Base-by-base conservation (phyloP, 305 asterid species). In the Salvia sclarea region DNA sequence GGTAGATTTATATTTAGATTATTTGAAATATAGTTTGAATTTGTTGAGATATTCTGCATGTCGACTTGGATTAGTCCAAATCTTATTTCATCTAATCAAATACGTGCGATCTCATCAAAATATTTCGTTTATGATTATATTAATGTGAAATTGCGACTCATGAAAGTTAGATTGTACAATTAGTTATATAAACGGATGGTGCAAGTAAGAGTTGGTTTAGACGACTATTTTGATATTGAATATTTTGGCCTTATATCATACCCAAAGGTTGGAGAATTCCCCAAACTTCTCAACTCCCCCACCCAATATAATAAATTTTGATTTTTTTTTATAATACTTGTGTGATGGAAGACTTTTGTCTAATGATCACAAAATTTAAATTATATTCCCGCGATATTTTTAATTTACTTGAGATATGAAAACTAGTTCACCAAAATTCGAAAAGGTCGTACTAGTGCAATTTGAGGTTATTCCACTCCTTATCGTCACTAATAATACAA, bases 261-360 rank as follows among this genome's bases (percentile, higher is more conserved):
- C 57, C 68, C 79, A 75, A 75, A 64, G 63, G 75, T n/a, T 57
- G 64, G 35, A 49, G 24, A 11, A 20, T 1, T 13, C 41, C 30
- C 31, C 38, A 28, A 28, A 72, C 40, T 40, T 56, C 68, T 12
- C 11, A 28, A 40, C 8, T 57, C 20, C 25, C 7, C 30, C 57
- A 54, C 61, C 71, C 7, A 31, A 44, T 59, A 2, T 5, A 65
- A 31, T 64, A 67, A 14, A 38, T 37, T 10, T 28, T 28, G 8
- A 18, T 3, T 4, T 8, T 5, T n/a, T n/a, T n/a, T n/a, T n/a
- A n/a, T n/a, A n/a, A n/a, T n/a, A n/a, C n/a, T n/a, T n/a, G n/a
- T 33, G 38, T 33, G 1, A 33, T 33, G 38, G 38, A 33, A 33
- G 38, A 33, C 38, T 33, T 33, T 33, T 33, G 38, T 38, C 44